Base-by-base conservation (phyloP, 2,329 filamentous ascomycete genomes). In the Ophiostoma sp. region DNA sequence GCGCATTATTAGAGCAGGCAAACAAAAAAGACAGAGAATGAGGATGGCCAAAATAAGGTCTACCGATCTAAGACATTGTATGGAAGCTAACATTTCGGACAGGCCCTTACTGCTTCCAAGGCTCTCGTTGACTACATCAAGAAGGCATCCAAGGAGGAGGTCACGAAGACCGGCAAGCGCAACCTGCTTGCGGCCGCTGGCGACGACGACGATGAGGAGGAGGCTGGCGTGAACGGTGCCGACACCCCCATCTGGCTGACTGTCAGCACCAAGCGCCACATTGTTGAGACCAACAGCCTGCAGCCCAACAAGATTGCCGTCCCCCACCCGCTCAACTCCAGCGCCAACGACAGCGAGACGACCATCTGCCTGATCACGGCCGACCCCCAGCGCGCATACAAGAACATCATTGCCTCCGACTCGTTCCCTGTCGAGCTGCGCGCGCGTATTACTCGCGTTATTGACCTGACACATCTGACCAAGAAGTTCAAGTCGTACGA, bases 401-500 rank as follows among this genome's bases (percentile, higher is more conserved):
- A 98, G 82, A 89, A 98, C 78, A 84, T 96, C 63, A 84, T 97
- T 72, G 88, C 87, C 66, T 86, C 89, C 68, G 85, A 89, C 58
- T 84, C 87, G 41, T 93, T 92, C 81, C 90, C 90, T 44, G 81
- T 82, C 69, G 83, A 84, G 64, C 83, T 92, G 71, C 82, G 85
- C 74, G 84, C 85, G 76, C 86, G 87, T 73, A 88, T 94, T 75
- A 88, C 87, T 66, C 85, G 88, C 72, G 85, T 99, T 63, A 89
- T 98, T 74, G 92, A 93, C 74, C 81, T 93, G 73, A 84, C 85
- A 74, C 96, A 98, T 79, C 83, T 99, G 71, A 81, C 81, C 76
- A 85, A 89, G 74, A 94, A 95, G 81, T 97, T 90, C 84, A 89
- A 90, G 82, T 87, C 90, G 70, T 99, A 92, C 79, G 95, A 99